A percentile compares a stretch with the other conserved stretches of the same genome.
Conservation (phyloP, 1,284 basidiomycete species). For the Cyathus pygmaeus region DNA sequence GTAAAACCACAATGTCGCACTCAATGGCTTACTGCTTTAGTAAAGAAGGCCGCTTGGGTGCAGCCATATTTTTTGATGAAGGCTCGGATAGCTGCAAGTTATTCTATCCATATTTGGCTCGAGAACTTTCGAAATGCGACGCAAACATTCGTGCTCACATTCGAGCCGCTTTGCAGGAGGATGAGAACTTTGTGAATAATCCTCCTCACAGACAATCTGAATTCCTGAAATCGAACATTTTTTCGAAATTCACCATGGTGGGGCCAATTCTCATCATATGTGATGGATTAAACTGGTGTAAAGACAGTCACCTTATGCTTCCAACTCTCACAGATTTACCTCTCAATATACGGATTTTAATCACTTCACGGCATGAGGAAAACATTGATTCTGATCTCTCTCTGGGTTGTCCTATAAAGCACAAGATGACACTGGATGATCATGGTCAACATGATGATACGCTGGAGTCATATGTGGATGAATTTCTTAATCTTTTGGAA, state of each 20-base stretch:
- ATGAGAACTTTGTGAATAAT: neutral
- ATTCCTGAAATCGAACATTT: neutral
- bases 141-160: neutral
- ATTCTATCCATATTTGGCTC: neutral
- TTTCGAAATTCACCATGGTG: neutral
- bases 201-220: neutral
- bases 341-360: neutral
- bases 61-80: neutral
- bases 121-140: neutral
- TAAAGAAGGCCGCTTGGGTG: neutral
- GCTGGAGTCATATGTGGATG: no score
- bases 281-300: neutral
- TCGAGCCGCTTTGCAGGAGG: neutral
- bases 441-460: no score
- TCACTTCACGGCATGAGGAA: no score
- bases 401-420: no score
- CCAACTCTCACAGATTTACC: neutral
- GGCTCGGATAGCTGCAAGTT: neutral
- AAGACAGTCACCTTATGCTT: neutral
- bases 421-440: no score
- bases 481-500: no score
- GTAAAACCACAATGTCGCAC: neutral
- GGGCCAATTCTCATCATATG: neutral
- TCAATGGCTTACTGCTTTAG: neutral
- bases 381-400: no score